Conservation (phyloP, 2,329 filamentous ascomycete genomes). For the Penicillium crustosum region DNA sequence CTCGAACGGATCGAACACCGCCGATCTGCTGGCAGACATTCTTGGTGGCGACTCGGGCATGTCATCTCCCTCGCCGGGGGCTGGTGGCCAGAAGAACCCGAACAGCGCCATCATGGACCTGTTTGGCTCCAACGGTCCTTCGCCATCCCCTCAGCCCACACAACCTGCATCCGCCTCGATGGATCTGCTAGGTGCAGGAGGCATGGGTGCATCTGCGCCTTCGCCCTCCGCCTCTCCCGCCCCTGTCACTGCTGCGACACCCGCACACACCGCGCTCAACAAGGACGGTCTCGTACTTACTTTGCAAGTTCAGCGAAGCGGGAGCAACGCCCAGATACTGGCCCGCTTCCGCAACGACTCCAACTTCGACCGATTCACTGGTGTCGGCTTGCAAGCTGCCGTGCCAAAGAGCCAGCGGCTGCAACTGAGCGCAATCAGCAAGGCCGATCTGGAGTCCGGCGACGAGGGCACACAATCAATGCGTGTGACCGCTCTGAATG, state of each 20-base stretch:
- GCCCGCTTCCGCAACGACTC: constrained; percentile 81
- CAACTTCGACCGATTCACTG: constrained; percentile 63
- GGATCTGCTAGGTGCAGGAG: constrained; percentile 42
- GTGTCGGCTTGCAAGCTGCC: constrained; percentile 85
- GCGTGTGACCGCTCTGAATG: constrained; percentile 80
- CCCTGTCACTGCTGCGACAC: constrained; percentile 46
- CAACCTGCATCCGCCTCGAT: constrained; percentile 45
- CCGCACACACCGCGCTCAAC: constrained; percentile 73
- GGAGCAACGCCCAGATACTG: constrained; percentile 68
- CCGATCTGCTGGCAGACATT: constrained; percentile 88
- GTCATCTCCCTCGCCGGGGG: constrained; percentile 55
- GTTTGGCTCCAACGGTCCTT: constrained; percentile 58
- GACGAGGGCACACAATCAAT: constrained; percentile 87
- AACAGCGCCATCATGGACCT: constrained; percentile 81
- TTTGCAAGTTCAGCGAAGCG: constrained; percentile 78
- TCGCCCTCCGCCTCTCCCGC: constrained; percentile 51
- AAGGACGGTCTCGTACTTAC: constrained; percentile 81
- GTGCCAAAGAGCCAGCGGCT: constrained; percentile 96
- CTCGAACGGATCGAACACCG: constrained; percentile 66
- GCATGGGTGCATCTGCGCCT: constrained; percentile 35
- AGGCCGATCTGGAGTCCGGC: constrained; percentile 70
- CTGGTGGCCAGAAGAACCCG: constrained; percentile 45
- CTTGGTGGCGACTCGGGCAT: constrained; percentile 69
- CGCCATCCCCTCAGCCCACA: constrained; percentile 51
- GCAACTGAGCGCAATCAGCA: constrained; percentile 86